Evolutionary conservation across 1,139 yeast species (phyloP), one percentile per base, ranked within the genome.

Genomic region (Pichia sp.): DNA sequence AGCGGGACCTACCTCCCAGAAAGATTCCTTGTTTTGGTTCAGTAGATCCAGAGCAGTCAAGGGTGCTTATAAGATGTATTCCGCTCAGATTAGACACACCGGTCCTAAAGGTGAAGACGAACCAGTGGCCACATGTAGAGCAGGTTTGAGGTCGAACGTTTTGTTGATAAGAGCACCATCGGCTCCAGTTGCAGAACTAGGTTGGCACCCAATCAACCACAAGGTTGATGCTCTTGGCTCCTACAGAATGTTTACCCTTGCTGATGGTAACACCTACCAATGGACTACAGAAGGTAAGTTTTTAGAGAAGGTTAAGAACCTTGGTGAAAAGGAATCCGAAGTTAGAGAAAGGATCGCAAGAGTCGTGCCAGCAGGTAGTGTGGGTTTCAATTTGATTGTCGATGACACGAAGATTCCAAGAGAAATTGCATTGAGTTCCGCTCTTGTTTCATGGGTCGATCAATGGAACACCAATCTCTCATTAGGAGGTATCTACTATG

Each of bases 391-490:
- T 21, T 64, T 83, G 44, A 67, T 66, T 52, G 70, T 82, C 28
- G 85, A 82, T 62, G 82, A 78, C 60, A 54, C 74, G 28, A 76
- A 79, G 60, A 75, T 82, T 41, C 73, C 80, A 9, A 66, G 75
- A 45, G 85, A 80, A 57, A 61, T 83, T 68, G 87, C 84, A 0
- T 62, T 82, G 31, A 70, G 81, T 37, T 76, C 83, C 5, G 86
- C 85, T 2, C 68, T 82, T 59, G 76, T 81, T 58, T 79, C 84
- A 44, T 76, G 70, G 62, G 75, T 82, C 53, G 87, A 82, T 60
- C 86, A 82, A 57, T 82, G 87, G 87, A 82, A 79, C 61, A 82
- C 87, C 18, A 70, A 71, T 56, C 65, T 77, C 46, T 79, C 78
- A 30, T 78, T 80, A 36, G 86, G 87, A 22, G 87, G 87, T 31